Conservation (phyloP, 345 rosid species). For the Combretum micranthum region DNA sequence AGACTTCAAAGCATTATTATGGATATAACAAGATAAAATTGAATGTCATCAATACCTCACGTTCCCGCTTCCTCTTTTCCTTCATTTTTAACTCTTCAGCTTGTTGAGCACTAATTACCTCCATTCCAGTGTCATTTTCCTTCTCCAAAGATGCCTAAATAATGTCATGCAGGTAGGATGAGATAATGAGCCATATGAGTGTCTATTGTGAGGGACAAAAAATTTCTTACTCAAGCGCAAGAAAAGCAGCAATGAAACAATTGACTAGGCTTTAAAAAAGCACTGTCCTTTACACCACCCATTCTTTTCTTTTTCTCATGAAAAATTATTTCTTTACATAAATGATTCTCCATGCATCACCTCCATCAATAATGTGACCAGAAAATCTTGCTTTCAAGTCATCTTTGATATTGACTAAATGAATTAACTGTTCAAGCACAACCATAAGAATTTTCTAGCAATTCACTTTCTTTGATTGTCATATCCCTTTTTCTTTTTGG, state of each 20-base stretch:
- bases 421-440: too few relatives aligned
- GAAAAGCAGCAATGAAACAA: too few relatives aligned
- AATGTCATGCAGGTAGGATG: conserved; percentile 1
- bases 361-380: too few relatives aligned
- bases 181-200: background rate
- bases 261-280: too few relatives aligned
- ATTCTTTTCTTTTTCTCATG: too few relatives aligned
- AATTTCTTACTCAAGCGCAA: too few relatives aligned
- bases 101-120: conserved; percentile 67
- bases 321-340: background rate
- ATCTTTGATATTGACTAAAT: too few relatives aligned
- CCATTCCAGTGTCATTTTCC: conserved; percentile 41
- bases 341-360: background rate
- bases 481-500: too few relatives aligned
- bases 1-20: background rate
- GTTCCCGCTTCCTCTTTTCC: conserved; percentile 88
- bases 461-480: too few relatives aligned
- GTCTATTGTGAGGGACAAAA: background rate
- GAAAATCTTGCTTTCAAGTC: too few relatives aligned
- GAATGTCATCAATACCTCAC: conserved; percentile 41
- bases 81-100: conserved; percentile 89
- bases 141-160: conserved; percentile 50
- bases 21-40: background rate
- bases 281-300: too few relatives aligned
- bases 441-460: too few relatives aligned